Conservation (phyloP, 345 rosid species). For the Fremontodendron californicum region DNA sequence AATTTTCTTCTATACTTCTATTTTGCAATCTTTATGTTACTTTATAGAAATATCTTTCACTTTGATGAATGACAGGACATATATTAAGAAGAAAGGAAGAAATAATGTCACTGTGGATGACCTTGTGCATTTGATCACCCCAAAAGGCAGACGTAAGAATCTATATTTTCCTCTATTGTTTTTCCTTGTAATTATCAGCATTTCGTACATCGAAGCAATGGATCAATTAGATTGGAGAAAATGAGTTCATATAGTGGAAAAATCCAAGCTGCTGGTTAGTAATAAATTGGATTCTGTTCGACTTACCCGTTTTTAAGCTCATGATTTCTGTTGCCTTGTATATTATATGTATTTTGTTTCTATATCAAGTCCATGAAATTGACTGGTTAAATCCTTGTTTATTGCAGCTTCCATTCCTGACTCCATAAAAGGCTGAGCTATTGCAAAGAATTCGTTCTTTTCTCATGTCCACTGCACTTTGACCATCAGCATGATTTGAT, state of each 20-base stretch:
- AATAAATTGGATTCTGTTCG: background rate
- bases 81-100: conserved; percentile 44
- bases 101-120: conserved; percentile 47
- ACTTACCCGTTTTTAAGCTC: background rate
- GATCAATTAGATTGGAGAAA: background rate
- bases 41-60: conserved; percentile 2
- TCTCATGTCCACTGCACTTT: no score
- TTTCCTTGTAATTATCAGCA: background rate
- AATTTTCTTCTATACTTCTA: background rate
- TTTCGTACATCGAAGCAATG: background rate
- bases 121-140: no score
- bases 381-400: background rate
- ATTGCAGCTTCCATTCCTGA: no score
- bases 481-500: background rate
- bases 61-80: conserved; percentile 14
- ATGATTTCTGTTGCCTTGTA: background rate
- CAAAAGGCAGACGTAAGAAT: conserved; percentile 45
- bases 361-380: background rate
- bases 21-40: background rate
- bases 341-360: no score
- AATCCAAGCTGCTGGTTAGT: background rate
- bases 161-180: no score
- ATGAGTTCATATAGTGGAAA: background rate
- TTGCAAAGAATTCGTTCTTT: no score
- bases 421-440: no score